These are phyloP conservation scores for Entonaema liquescens DNA, from an alignment of 495 filamentous ascomycete genomes.

Conservation along the genomic window DNA sequence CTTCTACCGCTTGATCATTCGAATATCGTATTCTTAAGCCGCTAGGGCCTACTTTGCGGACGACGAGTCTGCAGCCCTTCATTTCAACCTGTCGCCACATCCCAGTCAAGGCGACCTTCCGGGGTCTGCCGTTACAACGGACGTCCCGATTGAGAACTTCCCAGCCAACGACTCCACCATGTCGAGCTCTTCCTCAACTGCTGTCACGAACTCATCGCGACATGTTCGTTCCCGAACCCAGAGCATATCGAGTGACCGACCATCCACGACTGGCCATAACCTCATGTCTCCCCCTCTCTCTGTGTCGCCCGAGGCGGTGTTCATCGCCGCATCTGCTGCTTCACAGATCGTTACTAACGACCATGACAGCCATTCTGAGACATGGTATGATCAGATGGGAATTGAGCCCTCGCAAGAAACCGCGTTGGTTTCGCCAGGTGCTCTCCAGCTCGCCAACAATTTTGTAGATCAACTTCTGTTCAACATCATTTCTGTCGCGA, in stretches of 20 bases:
- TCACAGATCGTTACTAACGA: constrained; percentile 91
- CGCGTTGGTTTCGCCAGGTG: constrained; percentile 77
- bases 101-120: constrained; percentile 38
- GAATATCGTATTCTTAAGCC: constrained; percentile 11
- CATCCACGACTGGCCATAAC: constrained; percentile 57
- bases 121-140: constrained; percentile 43
- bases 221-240: constrained; percentile 55
- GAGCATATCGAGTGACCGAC: constrained; percentile 65
- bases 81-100: constrained; percentile 38
- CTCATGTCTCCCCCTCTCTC: constrained; percentile 68
- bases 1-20: constrained; percentile 22
- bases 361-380: constrained; percentile 75
- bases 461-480: constrained; percentile 95
- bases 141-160: constrained; percentile 39
- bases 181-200: constrained; percentile 52
- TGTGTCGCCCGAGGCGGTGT: constrained; percentile 83
- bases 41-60: constrained; percentile 16
- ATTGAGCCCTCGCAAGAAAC: constrained; percentile 69
- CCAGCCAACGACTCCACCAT: constrained; percentile 48
- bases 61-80: constrained; percentile 29
- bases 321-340: constrained; percentile 88
- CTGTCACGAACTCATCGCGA: constrained; percentile 49
- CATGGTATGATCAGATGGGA: constrained; percentile 69
- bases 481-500: constrained; percentile 80
- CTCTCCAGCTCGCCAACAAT: constrained; percentile 83